Evolutionary conservation across 164 flowering plant genomes (phyloP).

Genomic region (grape (Vitis vinifera)): DNA sequence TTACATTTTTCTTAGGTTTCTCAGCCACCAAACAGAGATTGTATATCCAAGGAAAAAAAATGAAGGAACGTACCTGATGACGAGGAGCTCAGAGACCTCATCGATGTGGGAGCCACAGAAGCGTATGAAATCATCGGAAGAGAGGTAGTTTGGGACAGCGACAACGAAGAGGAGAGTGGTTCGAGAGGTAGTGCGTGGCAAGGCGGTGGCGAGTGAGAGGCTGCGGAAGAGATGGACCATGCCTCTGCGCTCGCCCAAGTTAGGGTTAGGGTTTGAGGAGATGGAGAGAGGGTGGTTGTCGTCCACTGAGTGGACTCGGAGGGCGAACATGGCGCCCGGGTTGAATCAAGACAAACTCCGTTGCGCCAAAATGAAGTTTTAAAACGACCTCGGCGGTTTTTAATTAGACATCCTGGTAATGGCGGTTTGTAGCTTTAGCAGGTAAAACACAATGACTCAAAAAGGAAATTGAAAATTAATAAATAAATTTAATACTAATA

Average conservation of each 20-base stretch:
- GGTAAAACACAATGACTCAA: too few relatives aligned
- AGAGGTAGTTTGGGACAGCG: slow-evolving; percentile 79
- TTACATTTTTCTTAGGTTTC: neutral
- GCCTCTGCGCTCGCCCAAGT: slow-evolving; percentile 63
- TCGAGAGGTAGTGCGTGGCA: slow-evolving; percentile 35
- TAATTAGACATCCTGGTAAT: too few relatives aligned
- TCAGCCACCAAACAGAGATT: neutral
- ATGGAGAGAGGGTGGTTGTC: slow-evolving; percentile 32
- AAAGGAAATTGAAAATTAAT: too few relatives aligned
- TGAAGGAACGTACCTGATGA: slow-evolving; percentile 52
- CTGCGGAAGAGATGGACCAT: slow-evolving; percentile 77
- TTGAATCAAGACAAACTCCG: slow-evolving; percentile 9
- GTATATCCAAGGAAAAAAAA: neutral
- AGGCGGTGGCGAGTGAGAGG: slow-evolving; percentile 24
- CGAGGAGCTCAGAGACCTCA: slow-evolving; percentile 45
- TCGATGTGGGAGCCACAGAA: slow-evolving; percentile 60
- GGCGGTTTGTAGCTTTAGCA: too few relatives aligned
- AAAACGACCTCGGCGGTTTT: too few relatives aligned
- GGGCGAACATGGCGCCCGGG: slow-evolving; percentile 53
- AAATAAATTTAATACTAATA: too few relatives aligned
- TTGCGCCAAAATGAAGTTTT: neutral
- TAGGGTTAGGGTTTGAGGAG: slow-evolving; percentile 21
- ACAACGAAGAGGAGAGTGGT: slow-evolving; percentile 63
- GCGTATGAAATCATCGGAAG: slow-evolving; percentile 59
- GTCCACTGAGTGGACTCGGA: slow-evolving; percentile 83